Evolutionary conservation across 768 basidiomycete genomes (phyloP), one percentile per base, ranked within the genome.

Genomic region (Mycena albidolilacea): DNA sequence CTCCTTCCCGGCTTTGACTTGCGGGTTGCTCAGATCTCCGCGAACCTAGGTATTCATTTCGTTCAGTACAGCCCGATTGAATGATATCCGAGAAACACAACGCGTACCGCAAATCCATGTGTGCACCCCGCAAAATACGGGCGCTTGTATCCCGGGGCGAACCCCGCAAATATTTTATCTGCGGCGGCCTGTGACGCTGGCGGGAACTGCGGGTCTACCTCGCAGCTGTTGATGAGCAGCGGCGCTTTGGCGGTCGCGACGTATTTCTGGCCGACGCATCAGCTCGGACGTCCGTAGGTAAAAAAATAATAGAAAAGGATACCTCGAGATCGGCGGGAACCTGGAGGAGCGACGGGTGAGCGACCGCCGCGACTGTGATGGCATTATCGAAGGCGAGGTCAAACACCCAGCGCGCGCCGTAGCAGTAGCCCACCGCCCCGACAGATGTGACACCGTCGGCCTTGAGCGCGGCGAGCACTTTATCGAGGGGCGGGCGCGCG

Each of bases 391-490:
- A 88, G 3, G 90, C 90, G 64, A 92, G 85, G 76, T 93, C 87
- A 82, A 92, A 90, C 50, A 85, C 86, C 65, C 89, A 89, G 15
- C 64, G 78, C 85, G 69, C 71, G 87, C 90, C 92, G 71, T 88
- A 91, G 83, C 94, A 95, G 84, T 90, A 94, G 4, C 92, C 92
- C 6, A 87, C 87, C 0, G 90, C 89, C 0, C 83, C 92, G 69
- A 95, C 87, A 8, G 79, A 79, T 1, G 84, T 89, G 23, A 94
- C 83, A 2, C 93, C 64, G 3, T 65, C 50, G 17, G 64, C 64
- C 64, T 65, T 65, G 37, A 65, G 41, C 39, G 39, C 64, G 38
- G 37, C 54, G 37, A 66, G 14, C n/a, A 55, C 52, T 21, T 57
- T 55, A 81, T 93, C 87, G 37, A 93, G 73, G 4, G 76, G 14